Conservation (phyloP, 257 asterid species). For the Lycium ferocissimum region DNA sequence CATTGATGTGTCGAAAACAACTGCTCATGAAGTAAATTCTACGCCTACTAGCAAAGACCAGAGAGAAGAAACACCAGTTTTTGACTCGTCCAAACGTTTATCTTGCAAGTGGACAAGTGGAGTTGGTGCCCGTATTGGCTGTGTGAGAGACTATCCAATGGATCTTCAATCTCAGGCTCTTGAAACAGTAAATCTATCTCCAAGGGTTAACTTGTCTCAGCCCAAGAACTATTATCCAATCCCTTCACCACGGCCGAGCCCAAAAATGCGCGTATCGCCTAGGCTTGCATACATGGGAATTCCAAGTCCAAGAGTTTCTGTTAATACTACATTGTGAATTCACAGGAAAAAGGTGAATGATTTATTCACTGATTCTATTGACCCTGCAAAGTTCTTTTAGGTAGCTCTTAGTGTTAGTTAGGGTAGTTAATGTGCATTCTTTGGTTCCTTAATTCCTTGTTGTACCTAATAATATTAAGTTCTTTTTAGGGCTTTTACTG, state of each 20-base stretch:
- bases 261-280: conserved; percentile 61
- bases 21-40: conserved; percentile 19
- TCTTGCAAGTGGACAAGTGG: conserved; percentile 73
- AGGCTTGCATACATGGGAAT: conserved; percentile 60
- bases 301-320: conserved; percentile 55
- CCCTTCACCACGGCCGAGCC: conserved; percentile 71
- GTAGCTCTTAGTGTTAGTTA: neutral
- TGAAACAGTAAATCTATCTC: conserved; percentile 66
- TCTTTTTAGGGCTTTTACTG: neutral
- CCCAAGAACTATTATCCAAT: conserved; percentile 44
- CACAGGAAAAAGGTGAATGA: neutral
- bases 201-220: conserved; percentile 35
- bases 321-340: conserved; percentile 5
- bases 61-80: conserved; percentile 43
- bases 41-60: conserved; percentile 24
- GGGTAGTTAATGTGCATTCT: neutral
- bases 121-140: conserved; percentile 74
- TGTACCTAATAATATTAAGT: neutral
- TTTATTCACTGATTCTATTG: neutral
- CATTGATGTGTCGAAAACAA: conserved; percentile 3
- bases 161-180: conserved; percentile 71
- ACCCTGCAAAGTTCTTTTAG: neutral
- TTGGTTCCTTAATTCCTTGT: neutral
- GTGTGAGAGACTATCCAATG: conserved; percentile 70
- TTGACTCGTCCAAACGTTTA: conserved; percentile 50